A percentile compares a stretch with the other conserved stretches of the same genome.
Evolutionary conservation across 352 stramenopile species (phyloP).

Genomic region (Pythium aquatile): DNA sequence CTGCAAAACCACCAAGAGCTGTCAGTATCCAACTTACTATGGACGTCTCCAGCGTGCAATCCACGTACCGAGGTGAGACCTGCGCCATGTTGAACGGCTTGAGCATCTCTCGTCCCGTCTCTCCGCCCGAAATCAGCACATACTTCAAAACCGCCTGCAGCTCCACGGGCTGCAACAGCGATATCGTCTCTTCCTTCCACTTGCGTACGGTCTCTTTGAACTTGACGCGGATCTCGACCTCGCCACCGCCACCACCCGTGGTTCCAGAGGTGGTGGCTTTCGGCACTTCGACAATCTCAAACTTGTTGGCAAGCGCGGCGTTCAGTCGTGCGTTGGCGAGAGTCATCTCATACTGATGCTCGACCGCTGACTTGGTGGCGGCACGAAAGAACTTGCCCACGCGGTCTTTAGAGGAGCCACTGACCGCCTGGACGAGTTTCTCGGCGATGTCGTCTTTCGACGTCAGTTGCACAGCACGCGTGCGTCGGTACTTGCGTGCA

Average conservation of each 20-base stretch:
- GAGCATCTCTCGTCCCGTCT: conserved; percentile 83
- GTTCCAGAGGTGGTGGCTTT: conserved; percentile 25
- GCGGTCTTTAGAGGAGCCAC: conserved; percentile 45
- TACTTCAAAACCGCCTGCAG: conserved; percentile 80
- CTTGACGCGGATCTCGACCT: conserved; percentile 56
- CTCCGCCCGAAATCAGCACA: conserved; percentile 72
- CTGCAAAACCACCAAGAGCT: conserved; percentile 22
- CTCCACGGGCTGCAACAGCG: conserved; percentile 61
- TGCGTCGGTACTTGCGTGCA: conserved; percentile 52
- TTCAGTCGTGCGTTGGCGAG: conserved; percentile 73
- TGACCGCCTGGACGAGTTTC: conserved; percentile 65
- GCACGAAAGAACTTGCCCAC: conserved; percentile 78
- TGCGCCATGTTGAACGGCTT: conserved; percentile 92
- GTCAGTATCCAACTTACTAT: background rate
- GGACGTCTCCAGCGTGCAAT: background rate
- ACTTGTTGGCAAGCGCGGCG: conserved; percentile 56
- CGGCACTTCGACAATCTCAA: conserved; percentile 50
- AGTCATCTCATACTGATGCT: conserved; percentile 78
- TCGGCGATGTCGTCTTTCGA: conserved; percentile 80
- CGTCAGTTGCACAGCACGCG: conserved; percentile 51
- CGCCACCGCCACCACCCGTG: background rate
- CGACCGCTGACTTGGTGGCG: conserved; percentile 70
- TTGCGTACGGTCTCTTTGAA: conserved; percentile 81
- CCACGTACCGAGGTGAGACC: conserved; percentile 55
- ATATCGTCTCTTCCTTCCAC: conserved; percentile 78